Percentiles rank a stretch among this genome's conserved stretches.
These are phyloP conservation scores for Fragaria vesca DNA, from an alignment of 306 rosid genomes.

Conservation along the genomic window DNA sequence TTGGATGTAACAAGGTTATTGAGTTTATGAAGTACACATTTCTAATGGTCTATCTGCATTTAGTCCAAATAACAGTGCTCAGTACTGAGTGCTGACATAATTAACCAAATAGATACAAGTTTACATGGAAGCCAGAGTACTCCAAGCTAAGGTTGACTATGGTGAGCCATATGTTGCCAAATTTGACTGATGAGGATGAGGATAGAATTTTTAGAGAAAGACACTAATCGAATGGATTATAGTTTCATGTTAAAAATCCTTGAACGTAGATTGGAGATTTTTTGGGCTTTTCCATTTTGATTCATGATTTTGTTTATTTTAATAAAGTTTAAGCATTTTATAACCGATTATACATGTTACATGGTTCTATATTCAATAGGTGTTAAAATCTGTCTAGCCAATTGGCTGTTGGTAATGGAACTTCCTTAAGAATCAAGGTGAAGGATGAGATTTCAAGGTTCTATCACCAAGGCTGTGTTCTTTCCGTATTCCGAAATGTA, in stretches of 20 bases:
- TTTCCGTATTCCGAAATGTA: neutral
- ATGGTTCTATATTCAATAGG: neutral
- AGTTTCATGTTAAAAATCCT: neutral
- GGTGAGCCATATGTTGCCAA: neutral
- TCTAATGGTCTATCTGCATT: neutral
- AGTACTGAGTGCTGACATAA: neutral
- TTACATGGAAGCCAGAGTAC: neutral
- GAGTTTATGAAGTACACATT: neutral
- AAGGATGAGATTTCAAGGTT: constrained; percentile 1
- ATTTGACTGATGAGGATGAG: neutral
- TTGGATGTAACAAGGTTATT: neutral
- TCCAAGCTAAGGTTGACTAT: neutral
- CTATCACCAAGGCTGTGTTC: neutral
- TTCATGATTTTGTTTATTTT: neutral
- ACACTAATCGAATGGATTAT: neutral
- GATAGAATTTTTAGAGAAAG: neutral
- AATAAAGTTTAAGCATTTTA: neutral
- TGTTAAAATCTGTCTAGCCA: neutral
- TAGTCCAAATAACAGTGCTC: constrained; percentile 1
- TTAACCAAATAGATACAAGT: neutral
- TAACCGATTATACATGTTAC: neutral
- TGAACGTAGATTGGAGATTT: neutral
- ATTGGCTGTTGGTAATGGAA: neutral
- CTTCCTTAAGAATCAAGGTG: neutral
- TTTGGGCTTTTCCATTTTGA: neutral